Conservation (phyloP, 1,284 basidiomycete genomes). For the Ustilago hordei region DNA sequence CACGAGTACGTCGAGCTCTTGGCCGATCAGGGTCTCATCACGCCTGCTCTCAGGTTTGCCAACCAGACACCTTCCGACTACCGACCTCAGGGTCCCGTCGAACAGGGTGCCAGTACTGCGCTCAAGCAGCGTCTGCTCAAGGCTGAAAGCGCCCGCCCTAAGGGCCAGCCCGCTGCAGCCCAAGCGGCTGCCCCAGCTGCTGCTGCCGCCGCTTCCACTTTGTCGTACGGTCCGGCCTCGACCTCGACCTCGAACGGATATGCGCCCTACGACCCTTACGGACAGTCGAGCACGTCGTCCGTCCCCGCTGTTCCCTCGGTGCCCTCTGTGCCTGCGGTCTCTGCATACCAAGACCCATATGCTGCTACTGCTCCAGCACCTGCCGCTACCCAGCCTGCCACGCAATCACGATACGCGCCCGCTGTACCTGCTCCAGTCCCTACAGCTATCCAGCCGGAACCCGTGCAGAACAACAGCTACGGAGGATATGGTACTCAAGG, state of each 20-base stretch:
- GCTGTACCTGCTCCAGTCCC: conserved; percentile 66
- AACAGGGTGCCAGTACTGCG: conserved; percentile 23
- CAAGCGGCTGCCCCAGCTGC: conserved; percentile 15
- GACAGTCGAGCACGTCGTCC: conserved; percentile 16
- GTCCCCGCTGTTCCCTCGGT: conserved; percentile 42
- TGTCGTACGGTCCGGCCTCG: conserved; percentile 35
- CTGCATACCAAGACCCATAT: conserved; percentile 39
- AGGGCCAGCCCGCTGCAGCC: conserved; percentile 20
- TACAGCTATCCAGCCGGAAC: conserved; percentile 26
- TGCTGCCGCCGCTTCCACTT: conserved; percentile 19
- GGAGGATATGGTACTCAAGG: conserved; percentile 34
- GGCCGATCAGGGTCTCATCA: conserved; percentile 86
- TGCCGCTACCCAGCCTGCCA: conserved; percentile 61
- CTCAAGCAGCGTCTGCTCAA: conserved; percentile 54
- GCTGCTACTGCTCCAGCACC: conserved; percentile 68
- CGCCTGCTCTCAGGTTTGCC: conserved; percentile 84
- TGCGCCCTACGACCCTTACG: conserved; percentile 41
- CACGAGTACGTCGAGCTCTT: conserved; percentile 95
- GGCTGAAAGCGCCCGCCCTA: conserved; percentile 53
- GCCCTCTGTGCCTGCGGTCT: conserved; percentile 35
- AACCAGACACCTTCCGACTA: conserved; percentile 85
- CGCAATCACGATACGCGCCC: conserved; percentile 71
- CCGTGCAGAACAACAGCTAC: conserved; percentile 35
- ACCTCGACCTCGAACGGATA: conserved; percentile 43
- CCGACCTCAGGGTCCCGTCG: conserved; percentile 67